Evolutionary conservation across 441 rosid species (phyloP), one percentile per base, ranked within the genome.

Genomic region (Heliophila coronopifolia): DNA sequence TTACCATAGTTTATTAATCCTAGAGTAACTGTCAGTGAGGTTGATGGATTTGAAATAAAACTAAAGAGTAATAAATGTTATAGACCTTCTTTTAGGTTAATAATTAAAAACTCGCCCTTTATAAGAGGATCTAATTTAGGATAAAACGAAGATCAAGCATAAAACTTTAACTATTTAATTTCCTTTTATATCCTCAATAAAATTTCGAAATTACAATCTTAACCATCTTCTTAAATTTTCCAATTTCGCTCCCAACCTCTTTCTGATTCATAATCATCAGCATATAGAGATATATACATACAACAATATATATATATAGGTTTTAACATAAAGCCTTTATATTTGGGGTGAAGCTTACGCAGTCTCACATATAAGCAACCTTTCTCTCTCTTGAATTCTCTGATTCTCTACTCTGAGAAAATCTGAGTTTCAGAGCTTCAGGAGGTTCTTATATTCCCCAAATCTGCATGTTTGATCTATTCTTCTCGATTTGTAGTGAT

Each of bases 361-460:
- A 70, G 70, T 59, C 48, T 58, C 67, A 50, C 75, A 71, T 69
- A 59, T 49, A 49, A 59, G 43, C 50, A 52, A 48, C 39, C 38
- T 37, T 15, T 17, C 38, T 62, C 53, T 34, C 47, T 74, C 55
- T 47, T 19, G 9, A 41, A 54, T 59, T 44, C 54, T 59, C 60
- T 30, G 38, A 46, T 38, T 60, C 68, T 55, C 51, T 59, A 38
- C 9, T 26, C 54, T 30, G 57, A 69, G 38, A 56, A 65, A 69
- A n/a, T 77, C 68, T 68, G 63, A 62, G 71, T 67, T 63, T 66
- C 80, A 68, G 73, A 73, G 77, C 60, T 69, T 67, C n/a, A n/a
- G n/a, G n/a, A 54, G 71, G 54, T 43, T 31, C 41, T 50, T 56
- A 33, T 58, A 58, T 43, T 60, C 55, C 11, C 56, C 47, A 49